Conservation (phyloP, 2,329 filamentous ascomycete species). For the Emergomyces africanus region DNA sequence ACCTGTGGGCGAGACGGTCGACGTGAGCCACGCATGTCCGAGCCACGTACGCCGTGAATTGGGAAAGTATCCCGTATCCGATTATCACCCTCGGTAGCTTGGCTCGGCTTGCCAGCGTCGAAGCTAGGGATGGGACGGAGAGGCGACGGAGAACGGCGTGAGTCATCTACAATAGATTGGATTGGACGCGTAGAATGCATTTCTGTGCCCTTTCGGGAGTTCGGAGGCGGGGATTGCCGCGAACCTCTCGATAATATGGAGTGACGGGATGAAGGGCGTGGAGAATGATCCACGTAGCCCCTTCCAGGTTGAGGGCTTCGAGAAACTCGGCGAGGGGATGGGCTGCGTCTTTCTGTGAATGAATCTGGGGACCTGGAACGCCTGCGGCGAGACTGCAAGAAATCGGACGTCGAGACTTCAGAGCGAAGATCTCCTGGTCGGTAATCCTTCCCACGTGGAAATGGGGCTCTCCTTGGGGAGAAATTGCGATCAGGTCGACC, state of each 20-base stretch:
- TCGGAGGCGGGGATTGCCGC: constrained; percentile 17
- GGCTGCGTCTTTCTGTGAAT: constrained; percentile 15
- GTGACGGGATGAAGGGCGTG: constrained; percentile 24
- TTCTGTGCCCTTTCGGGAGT: constrained; percentile 12
- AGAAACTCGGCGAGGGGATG: constrained; percentile 18
- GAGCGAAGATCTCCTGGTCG: constrained; percentile 18
- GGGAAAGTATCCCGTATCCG: constrained; percentile 22
- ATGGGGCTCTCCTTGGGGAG: constrained; percentile 22
- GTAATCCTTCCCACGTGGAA: constrained; percentile 19
- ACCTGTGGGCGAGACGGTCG: constrained; percentile 29
- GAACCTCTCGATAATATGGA: constrained; percentile 22
- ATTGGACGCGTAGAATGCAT: constrained; percentile 19
- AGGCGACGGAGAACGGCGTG: constrained; percentile 22
- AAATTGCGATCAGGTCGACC: constrained; percentile 22
- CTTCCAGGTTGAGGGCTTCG: constrained; percentile 13
- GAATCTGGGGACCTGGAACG: constrained; percentile 21
- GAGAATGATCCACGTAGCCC: constrained; percentile 16
- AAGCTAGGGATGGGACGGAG: constrained; percentile 21
- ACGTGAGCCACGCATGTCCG: constrained; percentile 20
- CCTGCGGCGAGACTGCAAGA: constrained; percentile 15
- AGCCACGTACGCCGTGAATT: constrained; percentile 21
- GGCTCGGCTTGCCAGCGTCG: constrained; percentile 19
- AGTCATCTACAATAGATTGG: constrained; percentile 18
- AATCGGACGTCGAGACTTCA: constrained; percentile 13
- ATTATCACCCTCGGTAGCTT: constrained; percentile 20